Percentiles rank a stretch among this genome's conserved stretches.
These are phyloP conservation scores for Paramecium sonneborni DNA, from an alignment of 73 alveolate genomes.

Conservation along the genomic window DNA sequence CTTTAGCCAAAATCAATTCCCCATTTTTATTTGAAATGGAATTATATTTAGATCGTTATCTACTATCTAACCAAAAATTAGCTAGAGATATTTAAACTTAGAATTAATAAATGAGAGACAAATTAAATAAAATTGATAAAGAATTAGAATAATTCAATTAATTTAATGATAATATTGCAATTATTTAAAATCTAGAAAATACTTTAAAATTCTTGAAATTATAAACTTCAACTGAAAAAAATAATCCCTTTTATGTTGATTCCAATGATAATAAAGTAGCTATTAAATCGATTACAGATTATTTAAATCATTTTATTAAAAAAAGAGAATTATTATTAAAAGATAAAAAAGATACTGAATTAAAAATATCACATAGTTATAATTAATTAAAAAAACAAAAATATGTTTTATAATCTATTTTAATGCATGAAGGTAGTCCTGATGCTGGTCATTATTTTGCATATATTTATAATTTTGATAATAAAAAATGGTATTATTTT, in stretches of 20 bases:
- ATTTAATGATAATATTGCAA: slow-evolving; percentile 16
- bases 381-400: slow-evolving; percentile 67
- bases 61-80: slow-evolving; percentile 62
- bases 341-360: slow-evolving; percentile 57
- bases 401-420: slow-evolving; percentile 79
- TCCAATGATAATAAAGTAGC: not conserved
- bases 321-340: slow-evolving; percentile 31
- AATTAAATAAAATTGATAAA: slow-evolving; percentile 30
- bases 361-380: slow-evolving; percentile 53
- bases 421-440: slow-evolving; percentile 94
- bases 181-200: slow-evolving; percentile 13
- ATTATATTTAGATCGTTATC: slow-evolving; percentile 76
- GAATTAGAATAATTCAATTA: slow-evolving; percentile 50
- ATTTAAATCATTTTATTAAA: not conserved
- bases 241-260: slow-evolving; percentile 55
- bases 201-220: not conserved
- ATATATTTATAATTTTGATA: slow-evolving; percentile 83
- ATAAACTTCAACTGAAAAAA: not conserved
- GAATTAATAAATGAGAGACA: slow-evolving; percentile 58
- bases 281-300: not conserved
- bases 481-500: slow-evolving; percentile 79
- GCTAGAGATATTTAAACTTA: slow-evolving; percentile 54
- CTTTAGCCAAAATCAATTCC: slow-evolving; percentile 63
- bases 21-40: slow-evolving; percentile 75
- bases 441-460: slow-evolving; percentile 95